Conservation (phyloP, 768 basidiomycete species). For the Phallus indusiatus region DNA sequence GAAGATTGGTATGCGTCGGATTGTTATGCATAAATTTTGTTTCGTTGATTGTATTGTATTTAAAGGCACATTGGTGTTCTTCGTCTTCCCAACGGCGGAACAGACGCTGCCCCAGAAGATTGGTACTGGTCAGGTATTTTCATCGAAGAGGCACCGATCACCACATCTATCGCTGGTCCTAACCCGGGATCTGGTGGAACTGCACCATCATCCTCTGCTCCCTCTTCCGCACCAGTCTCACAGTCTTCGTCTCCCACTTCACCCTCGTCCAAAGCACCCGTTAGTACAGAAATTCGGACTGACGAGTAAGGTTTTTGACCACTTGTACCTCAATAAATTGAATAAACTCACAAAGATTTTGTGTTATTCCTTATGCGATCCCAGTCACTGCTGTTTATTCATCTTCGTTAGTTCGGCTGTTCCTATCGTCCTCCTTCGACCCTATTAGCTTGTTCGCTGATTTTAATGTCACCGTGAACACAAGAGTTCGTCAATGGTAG, state of each 20-base stretch:
- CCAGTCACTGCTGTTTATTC: no score
- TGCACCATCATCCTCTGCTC: background rate
- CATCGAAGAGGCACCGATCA: constrained; percentile 48
- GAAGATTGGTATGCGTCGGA: constrained; percentile 31
- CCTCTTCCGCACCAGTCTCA: background rate
- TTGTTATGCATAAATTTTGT: background rate
- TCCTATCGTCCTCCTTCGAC: no score
- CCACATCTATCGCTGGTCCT: constrained; percentile 35
- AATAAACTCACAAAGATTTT: no score
- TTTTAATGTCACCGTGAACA: no score
- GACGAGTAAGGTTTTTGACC: no score
- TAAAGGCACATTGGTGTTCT: constrained; percentile 47
- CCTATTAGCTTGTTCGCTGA: no score
- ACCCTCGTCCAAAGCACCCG: background rate
- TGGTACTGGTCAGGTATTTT: constrained; percentile 55
- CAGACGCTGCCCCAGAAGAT: constrained; percentile 33
- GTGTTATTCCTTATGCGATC: no score
- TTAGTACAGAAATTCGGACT: no score
- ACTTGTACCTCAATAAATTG: no score
- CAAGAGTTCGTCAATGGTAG: no score
- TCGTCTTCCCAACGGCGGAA: constrained; percentile 37
- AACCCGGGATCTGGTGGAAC: constrained; percentile 16
- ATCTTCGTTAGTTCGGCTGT: no score
- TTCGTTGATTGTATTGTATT: background rate
- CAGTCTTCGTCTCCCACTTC: background rate